These are phyloP conservation scores for Candida chilensis DNA, from an alignment of 805 yeast species.

Conservation along the genomic window DNA sequence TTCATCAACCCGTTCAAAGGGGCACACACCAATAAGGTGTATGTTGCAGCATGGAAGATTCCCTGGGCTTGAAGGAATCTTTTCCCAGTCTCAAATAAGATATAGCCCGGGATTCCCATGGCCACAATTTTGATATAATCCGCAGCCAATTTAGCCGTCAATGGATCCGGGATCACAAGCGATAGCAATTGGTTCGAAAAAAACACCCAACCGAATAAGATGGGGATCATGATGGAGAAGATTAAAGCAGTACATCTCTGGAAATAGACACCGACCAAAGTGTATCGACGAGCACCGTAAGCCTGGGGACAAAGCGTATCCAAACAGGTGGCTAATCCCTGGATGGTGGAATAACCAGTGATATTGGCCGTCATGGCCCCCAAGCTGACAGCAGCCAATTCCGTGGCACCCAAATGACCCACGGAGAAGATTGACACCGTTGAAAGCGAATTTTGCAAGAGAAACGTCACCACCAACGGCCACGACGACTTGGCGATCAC, in stretches of 20 bases:
- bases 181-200: slow-evolving; percentile 32
- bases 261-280: slow-evolving; percentile 39
- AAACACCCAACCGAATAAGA: slow-evolving; percentile 29
- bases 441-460: slow-evolving; percentile 44
- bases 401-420: slow-evolving; percentile 52
- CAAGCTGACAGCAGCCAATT: slow-evolving; percentile 50
- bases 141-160: slow-evolving; percentile 37
- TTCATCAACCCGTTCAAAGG: slow-evolving; percentile 43
- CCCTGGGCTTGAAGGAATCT: slow-evolving; percentile 52
- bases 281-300: slow-evolving; percentile 42
- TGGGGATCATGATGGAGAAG: slow-evolving; percentile 26
- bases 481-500: slow-evolving; percentile 25
- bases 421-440: slow-evolving; percentile 46
- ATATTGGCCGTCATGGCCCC: slow-evolving; percentile 50
- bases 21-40: slow-evolving; percentile 42
- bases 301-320: slow-evolving; percentile 57
- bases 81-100: slow-evolving; percentile 46
- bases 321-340: slow-evolving; percentile 48
- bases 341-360: slow-evolving; percentile 45
- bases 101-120: slow-evolving; percentile 49
- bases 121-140: slow-evolving; percentile 34
- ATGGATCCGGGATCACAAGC: slow-evolving; percentile 34
- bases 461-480: slow-evolving; percentile 43
- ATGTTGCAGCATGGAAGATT: slow-evolving; percentile 46
- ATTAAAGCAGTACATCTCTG: slow-evolving; percentile 42